Evolutionary conservation across 2,329 filamentous ascomycete species (phyloP).

Genomic region (Paramyrothecium sp.): DNA sequence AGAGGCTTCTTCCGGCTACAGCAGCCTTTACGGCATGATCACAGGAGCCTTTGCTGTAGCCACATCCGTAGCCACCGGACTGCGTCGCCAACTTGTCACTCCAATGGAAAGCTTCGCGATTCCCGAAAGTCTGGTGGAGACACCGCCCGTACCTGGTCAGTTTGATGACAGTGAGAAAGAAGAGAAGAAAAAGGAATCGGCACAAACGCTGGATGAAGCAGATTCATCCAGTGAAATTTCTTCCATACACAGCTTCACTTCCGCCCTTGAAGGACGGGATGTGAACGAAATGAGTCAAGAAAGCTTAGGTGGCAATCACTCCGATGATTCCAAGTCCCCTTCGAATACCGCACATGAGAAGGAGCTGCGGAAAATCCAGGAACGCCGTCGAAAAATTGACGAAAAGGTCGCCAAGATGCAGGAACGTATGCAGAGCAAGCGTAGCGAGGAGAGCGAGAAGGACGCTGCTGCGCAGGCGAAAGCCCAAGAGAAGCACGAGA

Average conservation of each 20-base stretch:
- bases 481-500: slow-evolving; percentile 61
- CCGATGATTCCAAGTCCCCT: slow-evolving; percentile 36
- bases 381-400: slow-evolving; percentile 60
- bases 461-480: slow-evolving; percentile 53
- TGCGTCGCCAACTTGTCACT: slow-evolving; percentile 26
- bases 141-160: slow-evolving; percentile 12
- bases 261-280: slow-evolving; percentile 38
- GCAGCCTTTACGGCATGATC: slow-evolving; percentile 56
- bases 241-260: slow-evolving; percentile 47
- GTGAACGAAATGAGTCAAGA: slow-evolving; percentile 23
- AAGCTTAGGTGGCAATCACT: slow-evolving; percentile 26
- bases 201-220: slow-evolving; percentile 22
- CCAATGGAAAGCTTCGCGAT: slow-evolving; percentile 21
- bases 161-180: background rate
- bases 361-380: slow-evolving; percentile 62
- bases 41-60: slow-evolving; percentile 51
- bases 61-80: slow-evolving; percentile 40
- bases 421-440: slow-evolving; percentile 43
- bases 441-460: slow-evolving; percentile 45
- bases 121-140: slow-evolving; percentile 21
- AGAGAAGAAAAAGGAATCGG: slow-evolving; percentile 14
- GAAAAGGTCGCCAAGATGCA: slow-evolving; percentile 59
- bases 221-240: slow-evolving; percentile 39
- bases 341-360: slow-evolving; percentile 45
- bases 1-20: slow-evolving; percentile 34